These are phyloP conservation scores for Leishmania martiniquensis DNA, from an alignment of 208 protist genomes.

Conservation along the genomic window DNA sequence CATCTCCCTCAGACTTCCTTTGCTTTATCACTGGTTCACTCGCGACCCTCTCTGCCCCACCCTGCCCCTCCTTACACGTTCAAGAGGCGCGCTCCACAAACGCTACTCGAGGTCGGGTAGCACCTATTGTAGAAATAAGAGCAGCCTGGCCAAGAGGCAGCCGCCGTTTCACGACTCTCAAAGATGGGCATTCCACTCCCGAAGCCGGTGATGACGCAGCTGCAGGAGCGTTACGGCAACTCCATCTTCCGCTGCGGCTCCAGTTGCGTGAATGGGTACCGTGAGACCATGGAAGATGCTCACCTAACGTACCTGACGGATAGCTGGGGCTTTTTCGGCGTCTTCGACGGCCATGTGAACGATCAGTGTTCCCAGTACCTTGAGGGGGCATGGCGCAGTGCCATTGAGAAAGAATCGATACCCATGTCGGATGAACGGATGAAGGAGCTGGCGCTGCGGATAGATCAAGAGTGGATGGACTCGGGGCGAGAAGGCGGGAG, in stretches of 20 bases:
- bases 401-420: conserved; percentile 62
- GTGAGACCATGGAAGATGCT: conserved; percentile 92
- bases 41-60: neutral
- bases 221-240: conserved; percentile 89
- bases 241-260: conserved; percentile 87
- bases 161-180: neutral
- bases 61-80: neutral
- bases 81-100: neutral
- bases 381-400: conserved; percentile 70
- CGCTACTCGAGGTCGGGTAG: neutral
- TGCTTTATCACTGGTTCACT: neutral
- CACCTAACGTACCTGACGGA: conserved; percentile 81
- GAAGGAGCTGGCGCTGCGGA: conserved; percentile 79
- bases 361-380: conserved; percentile 86
- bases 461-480: conserved; percentile 89
- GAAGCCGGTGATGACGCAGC: conserved; percentile 90
- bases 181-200: conserved; percentile 91
- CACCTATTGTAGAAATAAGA: conserved; percentile 6
- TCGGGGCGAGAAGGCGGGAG: conserved; percentile 74
- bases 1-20: neutral
- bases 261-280: conserved; percentile 91
- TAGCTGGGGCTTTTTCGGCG: conserved; percentile 91
- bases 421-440: conserved; percentile 86
- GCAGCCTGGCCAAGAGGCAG: neutral
- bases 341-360: conserved; percentile 93